phyloP scores from a whole-genome alignment of 2,329 filamentous ascomycete species.

The Paecilomyces dactylethromorphus region DNA sequence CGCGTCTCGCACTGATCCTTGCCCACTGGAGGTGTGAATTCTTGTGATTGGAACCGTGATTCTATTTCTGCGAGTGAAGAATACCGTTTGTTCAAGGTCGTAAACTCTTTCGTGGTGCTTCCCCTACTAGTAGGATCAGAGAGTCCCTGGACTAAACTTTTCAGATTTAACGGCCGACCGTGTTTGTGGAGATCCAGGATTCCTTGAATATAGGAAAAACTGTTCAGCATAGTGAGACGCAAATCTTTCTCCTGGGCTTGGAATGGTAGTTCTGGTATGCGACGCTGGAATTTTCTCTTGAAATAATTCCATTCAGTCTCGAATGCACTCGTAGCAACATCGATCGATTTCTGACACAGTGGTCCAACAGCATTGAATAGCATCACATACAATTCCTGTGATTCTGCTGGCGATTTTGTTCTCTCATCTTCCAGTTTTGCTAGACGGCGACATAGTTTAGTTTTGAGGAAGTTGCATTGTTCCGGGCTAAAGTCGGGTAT shows the following conservation, averaged over 20 bases:
- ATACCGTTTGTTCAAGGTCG: background rate
- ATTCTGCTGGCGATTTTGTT: conserved; percentile 6
- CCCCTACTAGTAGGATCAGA: background rate
- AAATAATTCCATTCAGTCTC: conserved; percentile 32
- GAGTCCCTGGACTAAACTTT: background rate
- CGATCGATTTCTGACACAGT: conserved; percentile 22
- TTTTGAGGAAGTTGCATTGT: conserved; percentile 33
- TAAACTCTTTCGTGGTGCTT: background rate
- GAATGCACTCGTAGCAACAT: conserved; percentile 14
- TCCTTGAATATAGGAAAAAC: conserved; percentile 24
- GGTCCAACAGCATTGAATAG: conserved; percentile 23
- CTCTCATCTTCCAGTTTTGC: conserved; percentile 49
- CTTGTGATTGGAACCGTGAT: background rate
- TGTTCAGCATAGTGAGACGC: conserved; percentile 36
- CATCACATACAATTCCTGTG: conserved; percentile 12
- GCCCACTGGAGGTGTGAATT: background rate
- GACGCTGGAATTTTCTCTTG: conserved; percentile 31
- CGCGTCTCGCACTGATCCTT: conserved; percentile 3
- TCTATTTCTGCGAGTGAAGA: background rate
- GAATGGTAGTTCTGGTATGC: conserved; percentile 37
- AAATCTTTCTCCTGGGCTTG: conserved; percentile 27
- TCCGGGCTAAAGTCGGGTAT: conserved; percentile 19
- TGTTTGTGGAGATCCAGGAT: conserved; percentile 3
- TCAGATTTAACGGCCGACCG: background rate
- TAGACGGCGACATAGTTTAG: conserved; percentile 53